A percentile compares a stretch with the other conserved stretches of the same genome.
These are phyloP conservation scores for Alternaria arbusti DNA, from an alignment of 2,329 filamentous ascomycete species.

Conservation along the genomic window DNA sequence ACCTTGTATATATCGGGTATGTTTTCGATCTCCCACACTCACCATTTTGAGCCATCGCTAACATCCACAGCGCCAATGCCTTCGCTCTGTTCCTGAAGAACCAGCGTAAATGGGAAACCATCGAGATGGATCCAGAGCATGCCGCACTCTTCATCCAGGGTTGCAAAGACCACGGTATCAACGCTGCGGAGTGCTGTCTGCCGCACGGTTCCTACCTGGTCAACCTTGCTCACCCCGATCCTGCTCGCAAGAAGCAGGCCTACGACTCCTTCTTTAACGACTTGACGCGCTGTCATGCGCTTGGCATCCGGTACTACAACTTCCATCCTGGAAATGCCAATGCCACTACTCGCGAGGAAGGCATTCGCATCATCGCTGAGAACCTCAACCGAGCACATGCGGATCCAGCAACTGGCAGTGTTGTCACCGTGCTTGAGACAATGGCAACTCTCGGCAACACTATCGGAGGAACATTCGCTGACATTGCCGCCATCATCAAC, in stretches of 20 bases:
- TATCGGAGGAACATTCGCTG: conserved; percentile 83
- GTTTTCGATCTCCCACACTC: conserved; percentile 5
- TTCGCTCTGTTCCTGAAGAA: conserved; percentile 97
- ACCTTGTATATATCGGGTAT: conserved; percentile 75
- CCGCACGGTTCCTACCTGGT: conserved; percentile 97
- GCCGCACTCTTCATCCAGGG: conserved; percentile 71
- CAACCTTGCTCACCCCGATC: conserved; percentile 87
- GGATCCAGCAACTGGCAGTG: conserved; percentile 68
- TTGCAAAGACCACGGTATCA: conserved; percentile 74
- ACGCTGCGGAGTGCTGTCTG: conserved; percentile 75
- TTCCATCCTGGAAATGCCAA: conserved; percentile 90
- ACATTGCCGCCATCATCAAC: conserved; percentile 83
- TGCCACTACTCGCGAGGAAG: conserved; percentile 69
- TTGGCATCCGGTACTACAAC: conserved; percentile 94
- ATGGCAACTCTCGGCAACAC: conserved; percentile 90
- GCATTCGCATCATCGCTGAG: conserved; percentile 77
- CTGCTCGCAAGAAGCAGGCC: conserved; percentile 80
- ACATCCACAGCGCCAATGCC: conserved; percentile 72
- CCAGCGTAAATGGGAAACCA: conserved; percentile 92
- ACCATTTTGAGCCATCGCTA: conserved; percentile 12
- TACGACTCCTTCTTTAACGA: conserved; percentile 89
- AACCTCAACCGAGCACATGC: conserved; percentile 83
- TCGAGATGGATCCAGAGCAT: conserved; percentile 73
- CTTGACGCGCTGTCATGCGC: conserved; percentile 78
- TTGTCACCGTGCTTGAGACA: conserved; percentile 88